phyloP scores from a whole-genome alignment of 192 early-diverging fungal species.

The Linnemannia exigua region DNA sequence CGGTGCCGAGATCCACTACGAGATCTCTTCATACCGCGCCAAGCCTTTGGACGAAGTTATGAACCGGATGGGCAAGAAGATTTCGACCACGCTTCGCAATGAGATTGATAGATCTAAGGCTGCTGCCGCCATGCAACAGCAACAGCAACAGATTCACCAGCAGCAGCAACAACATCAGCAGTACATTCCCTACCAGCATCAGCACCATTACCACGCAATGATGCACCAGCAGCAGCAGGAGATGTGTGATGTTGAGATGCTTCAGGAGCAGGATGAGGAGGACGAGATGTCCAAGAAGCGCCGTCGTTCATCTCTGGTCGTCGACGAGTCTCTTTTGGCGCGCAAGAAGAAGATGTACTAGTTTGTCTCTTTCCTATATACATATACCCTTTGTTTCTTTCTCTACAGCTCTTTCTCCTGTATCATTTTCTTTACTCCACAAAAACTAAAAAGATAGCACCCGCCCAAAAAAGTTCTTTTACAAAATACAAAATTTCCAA shows the following conservation, averaged over 20 bases:
- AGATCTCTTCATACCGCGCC: slow-evolving; percentile 40
- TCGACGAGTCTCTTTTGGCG: neutral
- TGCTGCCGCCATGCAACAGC: slow-evolving; percentile 7
- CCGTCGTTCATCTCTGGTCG: neutral
- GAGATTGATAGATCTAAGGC: slow-evolving; percentile 52
- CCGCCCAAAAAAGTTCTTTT: neutral
- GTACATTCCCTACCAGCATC: neutral
- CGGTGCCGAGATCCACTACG: slow-evolving; percentile 46
- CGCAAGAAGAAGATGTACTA: slow-evolving; percentile 17
- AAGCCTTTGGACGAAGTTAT: slow-evolving; percentile 57
- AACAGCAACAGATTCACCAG: neutral
- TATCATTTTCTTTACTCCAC: neutral
- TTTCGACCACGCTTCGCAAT: slow-evolving; percentile 31
- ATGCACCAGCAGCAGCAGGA: neutral
- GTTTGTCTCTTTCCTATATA: neutral
- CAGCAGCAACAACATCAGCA: neutral
- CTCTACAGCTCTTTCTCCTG: neutral
- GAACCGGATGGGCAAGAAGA: slow-evolving; percentile 58
- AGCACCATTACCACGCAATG: neutral
- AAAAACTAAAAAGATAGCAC: neutral
- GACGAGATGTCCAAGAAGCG: slow-evolving; percentile 16
- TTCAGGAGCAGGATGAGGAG: slow-evolving; percentile 10
- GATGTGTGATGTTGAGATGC: slow-evolving; percentile 20
- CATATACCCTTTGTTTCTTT: neutral
- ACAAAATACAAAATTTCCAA: neutral